Evolutionary conservation across 257 asterid species (phyloP).

Genomic region (Gynochthodes officinalis): DNA sequence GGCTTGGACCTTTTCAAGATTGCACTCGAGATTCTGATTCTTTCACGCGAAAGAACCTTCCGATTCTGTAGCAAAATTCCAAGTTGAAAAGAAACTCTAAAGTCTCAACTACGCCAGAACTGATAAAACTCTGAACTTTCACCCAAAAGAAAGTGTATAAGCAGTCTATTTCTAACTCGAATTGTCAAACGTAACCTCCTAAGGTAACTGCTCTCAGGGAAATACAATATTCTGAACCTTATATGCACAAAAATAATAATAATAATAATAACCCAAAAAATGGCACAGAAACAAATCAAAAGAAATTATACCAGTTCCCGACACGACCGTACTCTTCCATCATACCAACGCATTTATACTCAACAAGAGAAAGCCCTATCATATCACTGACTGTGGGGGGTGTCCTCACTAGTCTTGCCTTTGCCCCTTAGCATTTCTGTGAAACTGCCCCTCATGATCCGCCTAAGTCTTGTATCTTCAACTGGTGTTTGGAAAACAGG

Average conservation of each 20-base stretch:
- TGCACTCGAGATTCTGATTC: no score
- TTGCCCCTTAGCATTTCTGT: slow-evolving; percentile 88
- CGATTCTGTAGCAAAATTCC: no score
- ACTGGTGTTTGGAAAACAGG: slow-evolving; percentile 41
- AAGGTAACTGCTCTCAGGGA: neutral
- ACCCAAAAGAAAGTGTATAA: neutral
- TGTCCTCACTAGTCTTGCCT: slow-evolving; percentile 55
- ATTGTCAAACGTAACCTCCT: no score
- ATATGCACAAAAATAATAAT: no score
- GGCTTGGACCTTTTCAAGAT: no score
- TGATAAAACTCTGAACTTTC: neutral
- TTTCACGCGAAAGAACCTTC: no score
- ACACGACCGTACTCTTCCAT: neutral
- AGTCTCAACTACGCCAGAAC: neutral
- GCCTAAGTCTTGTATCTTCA: slow-evolving; percentile 85
- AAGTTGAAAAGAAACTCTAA: no score
- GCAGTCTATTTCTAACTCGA: neutral
- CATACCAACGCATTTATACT: neutral
- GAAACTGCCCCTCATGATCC: slow-evolving; percentile 92
- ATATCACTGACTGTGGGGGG: slow-evolving; percentile 40
- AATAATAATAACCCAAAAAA: neutral
- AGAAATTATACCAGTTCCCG: neutral
- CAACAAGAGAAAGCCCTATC: neutral
- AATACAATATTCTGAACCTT: slow-evolving; percentile 18
- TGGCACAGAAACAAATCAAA: slow-evolving; percentile 7